Evolutionary conservation across 2,329 filamentous ascomycete genomes (phyloP), one percentile per base, ranked within the genome.

Genomic region (Uncinocarpus reesii): DNA sequence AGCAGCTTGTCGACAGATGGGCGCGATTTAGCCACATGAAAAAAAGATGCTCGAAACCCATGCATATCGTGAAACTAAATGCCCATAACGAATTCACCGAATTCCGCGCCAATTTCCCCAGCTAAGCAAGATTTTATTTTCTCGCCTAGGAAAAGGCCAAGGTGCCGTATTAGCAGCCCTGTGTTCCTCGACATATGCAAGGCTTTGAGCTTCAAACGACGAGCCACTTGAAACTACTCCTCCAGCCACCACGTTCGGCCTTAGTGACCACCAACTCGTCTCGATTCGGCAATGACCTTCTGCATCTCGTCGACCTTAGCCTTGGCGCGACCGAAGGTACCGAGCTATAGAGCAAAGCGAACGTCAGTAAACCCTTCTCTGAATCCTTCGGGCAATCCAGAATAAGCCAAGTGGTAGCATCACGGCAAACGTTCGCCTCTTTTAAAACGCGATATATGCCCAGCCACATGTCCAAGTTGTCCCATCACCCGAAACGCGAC

Each of bases 251-350:
- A 21, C 16, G 15, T 15, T 24, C 26, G 16, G 28, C 41, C 71
- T 77, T 82, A 84, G 74, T 83, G 80, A 72, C 44, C 49, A 36
- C 74, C 81, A 56, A 80, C 75, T 69, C 83, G 78, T 75, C 90
- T 89, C 70, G 89, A 83, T 79, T 96, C 92, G 66, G 90, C 87
- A 70, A 98, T 98, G 74, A 98, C 86, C 67, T 86, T 82, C 77
- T 88, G 86, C 77, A 98, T 87, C 78, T 96, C 90, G 71, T 98
- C 92, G 62, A 98, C 92, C 90, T 98, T 98, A 72, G 80, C 83
- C 90, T 98, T 98, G 69, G 90, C 90, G 73, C 92, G 90, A 69
- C 86, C 86, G 75, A 96, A 96, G 64, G 92, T 96, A 71, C 92
- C 92, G 78, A 98, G 89, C 84, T 92, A 58, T 7, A 24, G 15